Evolutionary conservation across 1,284 basidiomycete genomes (phyloP), one percentile per base, ranked within the genome.

Genomic region (Phellinidium pouzarii): DNA sequence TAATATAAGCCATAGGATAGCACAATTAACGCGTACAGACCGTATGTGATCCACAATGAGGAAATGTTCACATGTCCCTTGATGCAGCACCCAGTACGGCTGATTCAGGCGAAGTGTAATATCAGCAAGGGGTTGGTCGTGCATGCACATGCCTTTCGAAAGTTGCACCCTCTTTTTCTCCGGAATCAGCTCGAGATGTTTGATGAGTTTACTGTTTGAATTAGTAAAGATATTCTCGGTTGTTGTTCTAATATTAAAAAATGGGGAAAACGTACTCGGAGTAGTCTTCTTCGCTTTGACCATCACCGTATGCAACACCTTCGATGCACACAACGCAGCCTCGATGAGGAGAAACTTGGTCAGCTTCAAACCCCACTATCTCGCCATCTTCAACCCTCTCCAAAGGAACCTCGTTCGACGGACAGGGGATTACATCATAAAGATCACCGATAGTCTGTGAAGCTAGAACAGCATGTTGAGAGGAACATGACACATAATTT

Each of bases 51-150:
- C 82, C 23, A 92, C 59, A 14, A 84, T 76, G 34, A 88, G 62
- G 62, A 83, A 85, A 62, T 92, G 90, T 59, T 91, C 88, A 60
- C 87, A 91, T 59, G 79, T 82, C 22, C 89, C 90, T 53, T 79
- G 75, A 61, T 92, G 89, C 17, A 91, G 67, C 52, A 90, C 68
- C 80, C 84, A 89, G 60, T 91, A 91, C 1, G 90, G 89, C 60
- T 86, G 73, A 58, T 85, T 77, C 26, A 87, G 65, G 37, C 80
- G 73, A 20, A 89, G 63, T 4, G 70, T 68, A 27, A 90, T 72
- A 1, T 78, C 74, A 0, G 70, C 65, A 38, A 90, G 67, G 6
- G 60, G 58, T 6, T 77, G 78, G 47, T 78, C 69, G 53, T 69
- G 63, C 61, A 82, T 71, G 3, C 74, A 60, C 1, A 71, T 37